Evolutionary conservation across 1,284 basidiomycete species (phyloP), one percentile per base, ranked within the genome.

Genomic region (Abortiporus biennis): DNA sequence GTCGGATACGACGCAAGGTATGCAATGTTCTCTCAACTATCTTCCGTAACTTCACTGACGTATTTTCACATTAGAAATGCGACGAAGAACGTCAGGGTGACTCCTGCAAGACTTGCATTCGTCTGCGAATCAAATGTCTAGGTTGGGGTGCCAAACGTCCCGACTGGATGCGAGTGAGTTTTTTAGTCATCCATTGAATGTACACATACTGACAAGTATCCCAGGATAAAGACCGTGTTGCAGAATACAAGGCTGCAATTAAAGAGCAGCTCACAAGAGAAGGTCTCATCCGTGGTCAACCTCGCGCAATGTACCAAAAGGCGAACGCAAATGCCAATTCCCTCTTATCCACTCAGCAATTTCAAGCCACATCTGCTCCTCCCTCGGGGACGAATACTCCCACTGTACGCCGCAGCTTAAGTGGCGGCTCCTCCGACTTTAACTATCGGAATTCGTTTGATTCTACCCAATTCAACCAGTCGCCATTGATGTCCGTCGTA

Each of bases 151-250:
- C 78, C 12, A 82, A 75, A 56, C 74, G 85, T 40, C 86, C 85
- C 15, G 85, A 87, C 46, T 88, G 85, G 85, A 86, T 88, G 85
- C 66, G 84, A 51, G 85, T 87, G 53, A 63, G 83, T 72, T 36
- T 15, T 24, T 36, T 17, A 11, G 12, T 20, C 17, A 21, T 6
- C 36, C 19, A 22, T 22, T 23, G 12, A 19, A 17, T 31, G 38
- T 31, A 40, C 34, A 11, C 16, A 22, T 31, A 37, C 47, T 50
- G 40, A 48, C 45, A 15, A 34, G 37, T 47, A 49, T 31, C 44
- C 39, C 57, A 89, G 85, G 85, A 89, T 59, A 89, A 89, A 62
- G 77, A 80, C 51, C 76, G 76, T n/a, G 83, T 87, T 30, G 82
- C 86, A 53, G 72, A 69, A 33, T 88, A 87, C 70, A 88, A 87